Evolutionary conservation across 768 basidiomycete genomes (phyloP).

Genomic region (Lactifluus hygrophoroides): DNA sequence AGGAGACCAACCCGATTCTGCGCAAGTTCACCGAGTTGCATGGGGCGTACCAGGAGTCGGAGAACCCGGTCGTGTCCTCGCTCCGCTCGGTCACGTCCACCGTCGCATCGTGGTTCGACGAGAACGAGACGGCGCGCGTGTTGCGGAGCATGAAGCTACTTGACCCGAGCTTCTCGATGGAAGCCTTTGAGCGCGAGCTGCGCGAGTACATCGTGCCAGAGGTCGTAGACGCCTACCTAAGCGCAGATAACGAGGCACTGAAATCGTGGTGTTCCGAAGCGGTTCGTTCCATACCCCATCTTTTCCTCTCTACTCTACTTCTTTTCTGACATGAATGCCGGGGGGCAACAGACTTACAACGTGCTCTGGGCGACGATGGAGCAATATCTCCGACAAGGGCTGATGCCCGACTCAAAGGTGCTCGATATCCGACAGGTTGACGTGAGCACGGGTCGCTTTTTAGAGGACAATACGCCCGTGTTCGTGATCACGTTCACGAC

Average conservation of each 20-base stretch:
- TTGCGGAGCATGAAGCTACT: slow-evolving; percentile 77
- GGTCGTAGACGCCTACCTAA: slow-evolving; percentile 91
- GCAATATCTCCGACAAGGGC: slow-evolving; percentile 81
- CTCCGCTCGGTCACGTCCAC: slow-evolving; percentile 78
- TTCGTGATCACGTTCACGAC: slow-evolving; percentile 89
- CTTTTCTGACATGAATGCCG: neutral
- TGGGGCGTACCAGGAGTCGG: slow-evolving; percentile 82
- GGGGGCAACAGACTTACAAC: slow-evolving; percentile 69
- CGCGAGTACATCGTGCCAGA: slow-evolving; percentile 97
- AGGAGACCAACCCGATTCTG: slow-evolving; percentile 72
- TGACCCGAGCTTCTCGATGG: slow-evolving; percentile 82
- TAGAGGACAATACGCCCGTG: slow-evolving; percentile 85
- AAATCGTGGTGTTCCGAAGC: slow-evolving; percentile 93
- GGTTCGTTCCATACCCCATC: slow-evolving; percentile 52
- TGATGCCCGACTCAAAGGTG: slow-evolving; percentile 88
- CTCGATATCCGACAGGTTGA: slow-evolving; percentile 97
- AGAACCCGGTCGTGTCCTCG: slow-evolving; percentile 77
- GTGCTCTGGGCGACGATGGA: slow-evolving; percentile 99
- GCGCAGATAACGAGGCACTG: slow-evolving; percentile 79
- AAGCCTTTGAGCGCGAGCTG: slow-evolving; percentile 81
- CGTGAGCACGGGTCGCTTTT: slow-evolving; percentile 79
- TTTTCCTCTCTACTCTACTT: neutral
- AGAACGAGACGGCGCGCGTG: slow-evolving; percentile 97
- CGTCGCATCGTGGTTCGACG: slow-evolving; percentile 88
- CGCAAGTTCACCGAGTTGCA: slow-evolving; percentile 49